phyloP scores from a whole-genome alignment of 108 stramenopile species.

The Fistulifera pelliculosa region DNA sequence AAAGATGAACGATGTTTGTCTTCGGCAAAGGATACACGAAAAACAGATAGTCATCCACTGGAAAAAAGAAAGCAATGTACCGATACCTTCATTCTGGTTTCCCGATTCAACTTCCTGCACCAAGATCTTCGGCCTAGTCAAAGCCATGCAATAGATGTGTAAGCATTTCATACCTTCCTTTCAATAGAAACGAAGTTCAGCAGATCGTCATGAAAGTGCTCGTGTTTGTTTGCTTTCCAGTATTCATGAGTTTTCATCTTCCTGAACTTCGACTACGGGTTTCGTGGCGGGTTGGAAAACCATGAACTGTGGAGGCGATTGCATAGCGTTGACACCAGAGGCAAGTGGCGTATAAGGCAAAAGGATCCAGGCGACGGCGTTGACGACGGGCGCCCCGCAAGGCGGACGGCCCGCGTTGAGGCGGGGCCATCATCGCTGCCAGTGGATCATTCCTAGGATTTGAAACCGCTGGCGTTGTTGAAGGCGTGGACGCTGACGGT shows the following conservation, averaged over 20 bases:
- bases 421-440: slow-evolving; percentile 87
- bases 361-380: neutral
- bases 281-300: slow-evolving; percentile 4
- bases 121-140: no score
- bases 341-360: slow-evolving; percentile 1
- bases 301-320: slow-evolving; percentile 8
- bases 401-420: slow-evolving; percentile 26
- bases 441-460: slow-evolving; percentile 61
- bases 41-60: no score
- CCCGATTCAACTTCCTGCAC: no score
- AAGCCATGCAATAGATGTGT: no score
- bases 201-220: no score
- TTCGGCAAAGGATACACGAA: no score
- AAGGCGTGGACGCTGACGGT: slow-evolving; percentile 33
- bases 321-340: neutral
- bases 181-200: no score
- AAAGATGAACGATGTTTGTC: no score
- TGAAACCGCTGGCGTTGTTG: slow-evolving; percentile 10
- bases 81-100: no score
- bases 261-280: neutral
- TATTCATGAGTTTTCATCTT: neutral
- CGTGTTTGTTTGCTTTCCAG: no score
- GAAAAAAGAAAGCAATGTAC: no score
- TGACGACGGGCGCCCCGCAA: neutral
- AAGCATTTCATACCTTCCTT: no score